phyloP scores from a whole-genome alignment of 2,329 filamentous ascomycete genomes.

The Geosmithia flava region DNA sequence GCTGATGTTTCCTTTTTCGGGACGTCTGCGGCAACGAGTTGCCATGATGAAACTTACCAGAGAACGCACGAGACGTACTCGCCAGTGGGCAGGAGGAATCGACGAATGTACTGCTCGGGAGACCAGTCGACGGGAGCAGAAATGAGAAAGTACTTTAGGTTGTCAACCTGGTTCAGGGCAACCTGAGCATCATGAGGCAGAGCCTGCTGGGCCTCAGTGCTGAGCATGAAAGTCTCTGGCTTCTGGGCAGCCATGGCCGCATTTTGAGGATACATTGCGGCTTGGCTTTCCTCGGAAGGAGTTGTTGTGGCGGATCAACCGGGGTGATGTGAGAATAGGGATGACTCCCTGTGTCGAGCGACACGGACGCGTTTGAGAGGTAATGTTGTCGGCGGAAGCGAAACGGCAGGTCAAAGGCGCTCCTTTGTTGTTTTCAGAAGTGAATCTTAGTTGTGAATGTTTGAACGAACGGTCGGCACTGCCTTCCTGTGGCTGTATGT shows the following conservation, averaged over 20 bases:
- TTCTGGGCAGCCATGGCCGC: constrained; percentile 83
- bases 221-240: constrained; percentile 97
- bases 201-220: constrained; percentile 91
- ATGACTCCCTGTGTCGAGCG: neutral
- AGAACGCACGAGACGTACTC: constrained; percentile 98
- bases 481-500: constrained; percentile 8
- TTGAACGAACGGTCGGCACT: constrained; percentile 16
- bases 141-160: constrained; percentile 98
- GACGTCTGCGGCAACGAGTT: neutral
- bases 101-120: constrained; percentile 88
- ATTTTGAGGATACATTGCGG: constrained; percentile 66
- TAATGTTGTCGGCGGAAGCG: neutral
- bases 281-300: neutral
- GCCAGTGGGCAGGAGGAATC: constrained; percentile 89
- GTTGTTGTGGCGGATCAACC: neutral
- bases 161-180: constrained; percentile 95
- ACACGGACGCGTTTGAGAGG: neutral
- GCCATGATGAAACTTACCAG: constrained; percentile 37
- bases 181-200: constrained; percentile 94
- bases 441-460: neutral
- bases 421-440: neutral
- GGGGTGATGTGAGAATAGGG: neutral
- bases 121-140: constrained; percentile 98
- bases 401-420: neutral
- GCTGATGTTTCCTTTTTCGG: too few species aligned